Percentiles rank a stretch among this genome's conserved stretches.
These are phyloP conservation scores for Blastocystis sp. DNA, from an alignment of 352 stramenopile genomes.

Conservation along the genomic window DNA sequence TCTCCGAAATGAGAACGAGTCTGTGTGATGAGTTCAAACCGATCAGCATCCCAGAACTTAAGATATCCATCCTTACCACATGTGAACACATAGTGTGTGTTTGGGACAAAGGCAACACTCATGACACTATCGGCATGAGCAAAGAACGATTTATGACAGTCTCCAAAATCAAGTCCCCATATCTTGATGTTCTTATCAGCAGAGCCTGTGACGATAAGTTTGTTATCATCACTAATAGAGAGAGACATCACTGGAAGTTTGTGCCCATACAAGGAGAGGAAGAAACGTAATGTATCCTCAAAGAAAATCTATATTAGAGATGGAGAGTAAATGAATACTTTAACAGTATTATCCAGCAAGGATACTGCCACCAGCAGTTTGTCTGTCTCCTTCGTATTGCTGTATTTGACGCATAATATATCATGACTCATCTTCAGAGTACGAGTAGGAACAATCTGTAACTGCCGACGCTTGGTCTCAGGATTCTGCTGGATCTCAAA, in stretches of 20 bases:
- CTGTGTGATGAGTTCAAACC: conserved; percentile 88
- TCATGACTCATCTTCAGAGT: conserved; percentile 98
- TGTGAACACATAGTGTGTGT: conserved; percentile 98
- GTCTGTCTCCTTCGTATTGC: conserved; percentile 74
- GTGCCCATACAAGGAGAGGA: conserved; percentile 96
- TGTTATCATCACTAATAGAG: conserved; percentile 93
- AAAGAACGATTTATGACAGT: conserved; percentile 97
- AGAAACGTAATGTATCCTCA: conserved; percentile 98
- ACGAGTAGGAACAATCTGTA: conserved; percentile 87
- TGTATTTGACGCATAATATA: conserved; percentile 93
- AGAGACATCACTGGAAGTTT: conserved; percentile 95
- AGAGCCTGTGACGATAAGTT: conserved; percentile 91
- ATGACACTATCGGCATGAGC: conserved; percentile 97
- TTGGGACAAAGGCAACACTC: conserved; percentile 86
- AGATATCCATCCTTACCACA: conserved; percentile 92
- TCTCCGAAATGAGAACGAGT: conserved; percentile 80
- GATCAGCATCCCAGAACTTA: conserved; percentile 95
- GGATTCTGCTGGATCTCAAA: conserved; percentile 67
- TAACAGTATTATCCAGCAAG: conserved; percentile 93
- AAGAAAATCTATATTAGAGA: conserved; percentile 79
- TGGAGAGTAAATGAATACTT: conserved; percentile 76
- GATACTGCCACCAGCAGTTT: conserved; percentile 84
- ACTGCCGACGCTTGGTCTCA: conserved; percentile 74
- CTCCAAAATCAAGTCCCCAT: conserved; percentile 98
- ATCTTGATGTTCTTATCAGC: conserved; percentile 99